Base-by-base conservation (phyloP, 345 rosid species). In the Trapa bicornis region DNA sequence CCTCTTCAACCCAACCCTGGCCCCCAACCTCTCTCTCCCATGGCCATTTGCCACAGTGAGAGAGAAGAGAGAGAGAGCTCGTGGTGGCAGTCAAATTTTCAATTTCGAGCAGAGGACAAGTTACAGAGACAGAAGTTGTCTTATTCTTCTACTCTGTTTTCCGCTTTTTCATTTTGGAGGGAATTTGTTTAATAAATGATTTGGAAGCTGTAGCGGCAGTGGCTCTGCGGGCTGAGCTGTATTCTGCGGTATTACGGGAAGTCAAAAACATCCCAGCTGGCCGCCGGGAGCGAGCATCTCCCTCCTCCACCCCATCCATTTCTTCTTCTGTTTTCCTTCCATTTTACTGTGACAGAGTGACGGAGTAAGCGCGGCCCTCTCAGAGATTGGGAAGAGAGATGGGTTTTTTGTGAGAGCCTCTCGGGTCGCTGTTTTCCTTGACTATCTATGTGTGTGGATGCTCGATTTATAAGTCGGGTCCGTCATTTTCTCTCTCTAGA, bases 181-280 rank as follows among this genome's bases (percentile, higher is more conserved):
- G 42, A 48, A 58, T 57, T 57, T 57, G 61, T 45, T 45, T 29
- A 29, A 57, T 57, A 57, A 57, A 57, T 45, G n/a, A 22, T 37
- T 32, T 14, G 48, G 48, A 11, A 45, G 48, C 48, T 6, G 10
- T 6, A 33, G 65, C 17, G 41, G 47, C 22, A 39, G 48, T 16
- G 48, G 56, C 5, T 64, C 29, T 45, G 76, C 12, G 48, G 48
- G 48, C 48, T 70, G 74, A 72, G 80, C 78, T 76, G 78, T 77
- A 71, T 6, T 9, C 56, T 6, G 79, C 73, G 80, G 78, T 75
- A 65, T 74, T 15, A 61, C 80, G 74, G 82, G 82, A 63, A 67
- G 73, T 81, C 82, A 77, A 65, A 74, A 65, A 74, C 48, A 45
- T 13, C 71, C 15, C 38, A 9, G 14, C 1, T 50, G 63, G 70